Conservation (phyloP, 257 asterid species). For the Handroanthus guayacan region DNA sequence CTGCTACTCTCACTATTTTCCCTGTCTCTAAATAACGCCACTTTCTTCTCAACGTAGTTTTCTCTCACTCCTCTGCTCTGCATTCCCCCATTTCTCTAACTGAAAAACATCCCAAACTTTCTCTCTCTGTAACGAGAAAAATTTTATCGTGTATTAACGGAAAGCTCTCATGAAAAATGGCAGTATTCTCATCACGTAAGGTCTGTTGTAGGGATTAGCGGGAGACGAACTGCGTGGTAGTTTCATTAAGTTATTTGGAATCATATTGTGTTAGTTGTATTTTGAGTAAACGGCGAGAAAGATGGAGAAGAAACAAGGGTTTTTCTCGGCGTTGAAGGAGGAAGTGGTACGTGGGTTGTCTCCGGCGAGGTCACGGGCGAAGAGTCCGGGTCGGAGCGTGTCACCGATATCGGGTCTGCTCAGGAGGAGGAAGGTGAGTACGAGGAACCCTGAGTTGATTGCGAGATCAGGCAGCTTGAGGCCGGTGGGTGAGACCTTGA, state of each 20-base stretch:
- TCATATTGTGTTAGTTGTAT: too few relatives aligned
- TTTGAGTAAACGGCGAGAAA: neutral
- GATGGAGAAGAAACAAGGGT: constrained; percentile 93
- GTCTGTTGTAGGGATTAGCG: constrained; percentile 16
- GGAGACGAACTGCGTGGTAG: constrained; percentile 23
- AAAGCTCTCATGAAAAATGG: constrained; percentile 31
- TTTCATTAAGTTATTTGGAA: neutral
- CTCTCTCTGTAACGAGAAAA: constrained; percentile 27
- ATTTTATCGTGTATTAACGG: constrained; percentile 22
- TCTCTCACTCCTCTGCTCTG: neutral
- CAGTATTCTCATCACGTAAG: constrained; percentile 21
- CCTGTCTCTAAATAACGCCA: constrained; percentile 53
- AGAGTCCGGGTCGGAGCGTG: constrained; percentile 73
- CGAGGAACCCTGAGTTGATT: constrained; percentile 46
- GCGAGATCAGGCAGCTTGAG: constrained; percentile 82
- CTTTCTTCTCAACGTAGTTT: constrained; percentile 31
- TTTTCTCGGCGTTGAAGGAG: constrained; percentile 84
- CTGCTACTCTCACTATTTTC: constrained; percentile 39
- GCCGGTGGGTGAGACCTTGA: constrained; percentile 67
- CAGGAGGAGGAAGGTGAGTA: constrained; percentile 58
- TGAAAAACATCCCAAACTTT: constrained; percentile 22
- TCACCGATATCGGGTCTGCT: constrained; percentile 74
- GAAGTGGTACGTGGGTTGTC: constrained; percentile 91
- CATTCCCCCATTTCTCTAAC: constrained; percentile 41
- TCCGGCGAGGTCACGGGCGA: constrained; percentile 80